Evolutionary conservation across 2,329 filamentous ascomycete species (phyloP).

Genomic region (Aspergillus tanneri): DNA sequence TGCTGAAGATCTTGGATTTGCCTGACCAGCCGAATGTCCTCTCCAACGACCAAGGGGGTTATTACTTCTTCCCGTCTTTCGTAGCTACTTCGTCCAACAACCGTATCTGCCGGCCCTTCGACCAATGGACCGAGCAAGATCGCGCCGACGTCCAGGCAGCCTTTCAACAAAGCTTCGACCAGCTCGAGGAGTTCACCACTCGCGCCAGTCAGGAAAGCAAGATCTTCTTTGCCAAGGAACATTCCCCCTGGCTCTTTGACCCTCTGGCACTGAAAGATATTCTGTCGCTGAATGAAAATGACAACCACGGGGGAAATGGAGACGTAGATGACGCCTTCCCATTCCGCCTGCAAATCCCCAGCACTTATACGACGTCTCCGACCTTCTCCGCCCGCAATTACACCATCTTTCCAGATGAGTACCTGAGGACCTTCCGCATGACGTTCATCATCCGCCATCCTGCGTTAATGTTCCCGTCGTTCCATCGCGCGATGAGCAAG

Average conservation of each 20-base stretch:
- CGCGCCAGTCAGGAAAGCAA: slow-evolving; percentile 27
- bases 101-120: slow-evolving; percentile 17
- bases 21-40: slow-evolving; percentile 26
- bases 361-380: slow-evolving; percentile 14
- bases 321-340: slow-evolving; percentile 7
- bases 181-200: slow-evolving; percentile 24
- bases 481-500: slow-evolving; percentile 33
- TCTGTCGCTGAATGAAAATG: slow-evolving; percentile 14
- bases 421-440: slow-evolving; percentile 34
- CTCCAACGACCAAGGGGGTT: slow-evolving; percentile 24
- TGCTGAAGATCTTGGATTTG: slow-evolving; percentile 32
- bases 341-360: slow-evolving; percentile 20
- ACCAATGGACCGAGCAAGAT: slow-evolving; percentile 31
- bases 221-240: slow-evolving; percentile 39
- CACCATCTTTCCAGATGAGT: slow-evolving; percentile 38
- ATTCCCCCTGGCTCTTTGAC: slow-evolving; percentile 30
- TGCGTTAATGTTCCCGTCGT: slow-evolving; percentile 40
- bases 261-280: slow-evolving; percentile 13
- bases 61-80: slow-evolving; percentile 30
- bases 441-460: slow-evolving; percentile 44
- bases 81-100: slow-evolving; percentile 11
- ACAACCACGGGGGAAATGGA: slow-evolving; percentile 4
- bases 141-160: slow-evolving; percentile 19
- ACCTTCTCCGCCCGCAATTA: slow-evolving; percentile 31
- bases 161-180: slow-evolving; percentile 30